A percentile compares a stretch with the other conserved stretches of the same genome.
phyloP scores from a whole-genome alignment of 805 yeast species.

The Hanseniaspora thailandica region DNA sequence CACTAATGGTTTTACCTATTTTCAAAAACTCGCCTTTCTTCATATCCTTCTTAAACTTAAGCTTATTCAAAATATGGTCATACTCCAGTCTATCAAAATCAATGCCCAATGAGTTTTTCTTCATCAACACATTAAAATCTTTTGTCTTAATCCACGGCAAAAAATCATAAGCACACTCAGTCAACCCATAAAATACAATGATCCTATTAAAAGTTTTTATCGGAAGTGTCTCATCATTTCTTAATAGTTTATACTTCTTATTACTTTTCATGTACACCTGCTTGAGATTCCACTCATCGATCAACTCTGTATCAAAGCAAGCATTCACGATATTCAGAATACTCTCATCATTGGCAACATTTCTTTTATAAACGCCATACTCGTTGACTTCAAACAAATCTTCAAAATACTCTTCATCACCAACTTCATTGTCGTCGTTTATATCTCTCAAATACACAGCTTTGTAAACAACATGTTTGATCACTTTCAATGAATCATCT shows the following conservation, averaged over 20 bases:
- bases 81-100: not conserved
- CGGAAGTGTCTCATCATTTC: not conserved
- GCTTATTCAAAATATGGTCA: not conserved
- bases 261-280: not conserved
- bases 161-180: not conserved
- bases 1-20: not conserved
- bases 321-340: not conserved
- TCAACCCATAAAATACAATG: conserved; percentile 1
- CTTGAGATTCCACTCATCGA: not conserved
- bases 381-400: not conserved
- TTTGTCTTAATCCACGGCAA: not conserved
- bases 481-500: not conserved
- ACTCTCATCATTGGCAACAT: not conserved
- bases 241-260: not conserved
- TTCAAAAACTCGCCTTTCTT: not conserved
- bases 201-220: not conserved
- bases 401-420: not conserved
- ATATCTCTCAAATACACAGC: not conserved
- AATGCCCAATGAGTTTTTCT: not conserved
- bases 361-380: not conserved
- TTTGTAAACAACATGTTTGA: not conserved
- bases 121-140: not conserved
- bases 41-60: not conserved
- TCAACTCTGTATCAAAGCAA: not conserved
- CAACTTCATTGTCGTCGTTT: not conserved